Evolutionary conservation across 2,329 filamentous ascomycete species (phyloP).

Genomic region (Diaporthe sp.): DNA sequence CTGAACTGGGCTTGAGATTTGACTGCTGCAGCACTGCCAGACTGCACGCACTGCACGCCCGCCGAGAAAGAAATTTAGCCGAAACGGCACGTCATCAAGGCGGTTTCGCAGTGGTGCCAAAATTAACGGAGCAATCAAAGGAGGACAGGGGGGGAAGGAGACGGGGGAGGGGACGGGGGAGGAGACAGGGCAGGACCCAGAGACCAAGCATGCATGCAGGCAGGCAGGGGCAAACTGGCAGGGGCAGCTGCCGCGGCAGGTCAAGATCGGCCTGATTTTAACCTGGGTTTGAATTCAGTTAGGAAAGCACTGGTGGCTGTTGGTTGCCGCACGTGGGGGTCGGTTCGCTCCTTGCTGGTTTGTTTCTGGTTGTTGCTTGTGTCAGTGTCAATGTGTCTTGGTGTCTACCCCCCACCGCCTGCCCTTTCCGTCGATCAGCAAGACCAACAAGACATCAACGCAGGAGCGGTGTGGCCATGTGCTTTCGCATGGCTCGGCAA

Average conservation of each 20-base stretch:
- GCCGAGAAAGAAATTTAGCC: slow-evolving; percentile 36
- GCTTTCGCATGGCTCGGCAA: neutral
- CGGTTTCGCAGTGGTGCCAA: slow-evolving; percentile 34
- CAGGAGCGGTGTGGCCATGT: slow-evolving; percentile 11
- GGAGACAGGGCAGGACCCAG: neutral
- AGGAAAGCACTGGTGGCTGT: neutral
- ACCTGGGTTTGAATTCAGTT: too few relatives aligned
- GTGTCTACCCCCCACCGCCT: neutral
- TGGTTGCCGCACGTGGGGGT: slow-evolving; percentile 7
- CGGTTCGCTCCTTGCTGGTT: too few relatives aligned
- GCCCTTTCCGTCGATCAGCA: neutral
- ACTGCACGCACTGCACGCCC: neutral
- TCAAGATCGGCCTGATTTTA: slow-evolving; percentile 17
- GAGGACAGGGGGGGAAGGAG: slow-evolving; percentile 3
- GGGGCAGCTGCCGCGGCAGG: slow-evolving; percentile 20
- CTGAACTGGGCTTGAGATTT: too few relatives aligned
- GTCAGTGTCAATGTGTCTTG: too few relatives aligned
- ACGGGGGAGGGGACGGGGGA: neutral
- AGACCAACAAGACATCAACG: too few relatives aligned
- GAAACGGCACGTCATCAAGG: slow-evolving; percentile 39
- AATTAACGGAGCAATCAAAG: slow-evolving; percentile 31
- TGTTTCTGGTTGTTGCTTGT: too few relatives aligned
- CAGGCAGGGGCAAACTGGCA: neutral
- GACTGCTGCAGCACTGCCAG: neutral
- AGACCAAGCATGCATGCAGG: neutral